These are phyloP conservation scores for Diplodia corticola DNA, from an alignment of 2,329 filamentous ascomycete genomes.

Conservation along the genomic window DNA sequence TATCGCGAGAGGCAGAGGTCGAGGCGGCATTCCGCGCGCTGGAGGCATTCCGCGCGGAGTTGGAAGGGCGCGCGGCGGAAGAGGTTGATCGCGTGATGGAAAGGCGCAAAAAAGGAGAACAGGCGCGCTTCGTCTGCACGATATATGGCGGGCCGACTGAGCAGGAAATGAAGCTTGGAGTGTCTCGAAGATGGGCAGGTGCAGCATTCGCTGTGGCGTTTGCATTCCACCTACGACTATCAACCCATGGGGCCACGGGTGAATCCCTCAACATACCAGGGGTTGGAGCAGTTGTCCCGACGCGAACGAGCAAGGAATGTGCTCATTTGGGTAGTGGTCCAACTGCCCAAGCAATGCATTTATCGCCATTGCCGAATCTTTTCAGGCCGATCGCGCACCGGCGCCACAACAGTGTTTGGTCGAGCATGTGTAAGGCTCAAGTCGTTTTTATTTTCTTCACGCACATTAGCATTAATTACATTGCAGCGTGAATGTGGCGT, in stretches of 20 bases:
- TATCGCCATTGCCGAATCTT: not conserved
- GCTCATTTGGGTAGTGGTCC: not conserved
- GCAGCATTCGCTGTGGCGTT: not conserved
- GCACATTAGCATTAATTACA: too few species aligned
- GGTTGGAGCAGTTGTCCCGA: not conserved
- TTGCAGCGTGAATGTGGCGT: not conserved
- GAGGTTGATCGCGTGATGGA: not conserved
- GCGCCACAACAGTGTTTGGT: not conserved
- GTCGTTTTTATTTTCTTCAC: not conserved
- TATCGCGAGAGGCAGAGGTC: not conserved
- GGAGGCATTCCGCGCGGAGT: slow-evolving; percentile 29
- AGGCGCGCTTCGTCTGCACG: not conserved
- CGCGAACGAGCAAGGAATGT: not conserved
- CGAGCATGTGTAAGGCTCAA: not conserved
- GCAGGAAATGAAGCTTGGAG: not conserved
- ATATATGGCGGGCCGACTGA: not conserved
- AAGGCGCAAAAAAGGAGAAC: not conserved
- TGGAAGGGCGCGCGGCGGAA: slow-evolving; percentile 37
- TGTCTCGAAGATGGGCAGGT: not conserved
- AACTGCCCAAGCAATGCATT: not conserved
- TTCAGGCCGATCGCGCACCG: not conserved
- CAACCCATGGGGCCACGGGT: not conserved
- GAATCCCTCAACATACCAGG: not conserved
- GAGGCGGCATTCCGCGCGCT: slow-evolving; percentile 1
- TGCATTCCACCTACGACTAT: not conserved